These are phyloP conservation scores for Coemansia sp. DNA, from an alignment of 192 early-diverging fungal species.

Conservation along the genomic window DNA sequence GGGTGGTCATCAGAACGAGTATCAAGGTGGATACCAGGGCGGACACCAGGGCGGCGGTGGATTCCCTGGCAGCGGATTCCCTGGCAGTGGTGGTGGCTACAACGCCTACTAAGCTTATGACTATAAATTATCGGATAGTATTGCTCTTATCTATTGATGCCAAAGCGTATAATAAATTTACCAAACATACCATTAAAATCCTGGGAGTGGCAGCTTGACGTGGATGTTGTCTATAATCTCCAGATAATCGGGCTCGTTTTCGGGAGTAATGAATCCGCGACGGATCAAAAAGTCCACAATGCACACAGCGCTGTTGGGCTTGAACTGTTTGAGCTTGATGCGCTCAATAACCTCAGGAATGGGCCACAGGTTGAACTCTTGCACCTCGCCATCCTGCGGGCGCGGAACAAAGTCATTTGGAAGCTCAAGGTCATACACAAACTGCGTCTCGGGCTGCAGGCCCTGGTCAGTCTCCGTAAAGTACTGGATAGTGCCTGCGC, in stretches of 20 bases:
- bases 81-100: not conserved
- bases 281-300: conserved; percentile 86
- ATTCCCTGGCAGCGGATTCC: not conserved
- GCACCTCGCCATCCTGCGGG: conserved; percentile 85
- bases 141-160: not conserved
- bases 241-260: conserved; percentile 81
- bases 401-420: conserved; percentile 58
- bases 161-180: conserved; percentile 1
- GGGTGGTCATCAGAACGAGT: not conserved
- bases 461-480: conserved; percentile 60
- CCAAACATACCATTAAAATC: conserved; percentile 28
- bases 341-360: conserved; percentile 54
- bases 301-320: conserved; percentile 76
- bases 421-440: conserved; percentile 80
- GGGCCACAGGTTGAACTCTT: conserved; percentile 66
- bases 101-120: not conserved
- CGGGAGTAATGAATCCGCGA: conserved; percentile 64
- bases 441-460: conserved; percentile 81
- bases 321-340: conserved; percentile 63
- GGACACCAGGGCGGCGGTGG: not conserved
- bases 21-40: not conserved
- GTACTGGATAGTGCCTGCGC: conserved; percentile 69
- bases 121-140: not conserved
- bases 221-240: conserved; percentile 66
- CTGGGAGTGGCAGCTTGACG: conserved; percentile 65